Evolutionary conservation across 1,284 basidiomycete species (phyloP), one percentile per base, ranked within the genome.

Genomic region (Ceratobasidium sp.): DNA sequence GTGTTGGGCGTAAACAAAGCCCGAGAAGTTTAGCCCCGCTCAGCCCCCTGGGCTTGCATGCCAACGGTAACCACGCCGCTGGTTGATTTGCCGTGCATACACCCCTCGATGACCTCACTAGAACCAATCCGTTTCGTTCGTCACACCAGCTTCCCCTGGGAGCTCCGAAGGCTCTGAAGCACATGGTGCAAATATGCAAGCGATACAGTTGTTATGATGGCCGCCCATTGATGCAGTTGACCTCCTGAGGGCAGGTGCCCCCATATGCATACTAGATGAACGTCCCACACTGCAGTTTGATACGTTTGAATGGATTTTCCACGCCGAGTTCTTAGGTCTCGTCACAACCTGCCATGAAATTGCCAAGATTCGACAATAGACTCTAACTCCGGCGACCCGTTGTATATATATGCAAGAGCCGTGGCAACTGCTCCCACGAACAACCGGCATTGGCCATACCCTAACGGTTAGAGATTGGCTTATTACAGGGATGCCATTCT

Each of bases 251-350:
- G 19, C 27, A 54, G 53, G 16, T 31, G 24, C 19, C 31, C 29
- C 34, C 54, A 59, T 59, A 59, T 59, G 31, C 37, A 59, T 8
- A 59, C 19, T 41, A 19, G 9, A 19, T 31, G 54, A 31, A 31
- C 31, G 29, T 41, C 58, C n/a, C 58, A 59, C 58, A 59, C 58
- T 41, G 19, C 34, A 16, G 58, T 59, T 59, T 59, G 58, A 59
- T 41, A 22, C 29, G 37, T 59, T 59, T 59, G 58, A 59, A 59
- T 59, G 58, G 22, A n/a, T 37, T 41, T 48, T 39, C 58, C 29
- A 29, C 27, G 16, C 54, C 54, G 29, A 34, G 58, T 59, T n/a
- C 58, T 24, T 39, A 41, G 34, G 5, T 31, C 31, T 41, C 37
- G 58, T 48, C n/a, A 6, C 2, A 2, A 7, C 58, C 58, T 37